Percentiles rank a stretch among this genome's conserved stretches.
Conservation (phyloP, 2,329 filamentous ascomycete species). For the Thelonectria rubi region DNA sequence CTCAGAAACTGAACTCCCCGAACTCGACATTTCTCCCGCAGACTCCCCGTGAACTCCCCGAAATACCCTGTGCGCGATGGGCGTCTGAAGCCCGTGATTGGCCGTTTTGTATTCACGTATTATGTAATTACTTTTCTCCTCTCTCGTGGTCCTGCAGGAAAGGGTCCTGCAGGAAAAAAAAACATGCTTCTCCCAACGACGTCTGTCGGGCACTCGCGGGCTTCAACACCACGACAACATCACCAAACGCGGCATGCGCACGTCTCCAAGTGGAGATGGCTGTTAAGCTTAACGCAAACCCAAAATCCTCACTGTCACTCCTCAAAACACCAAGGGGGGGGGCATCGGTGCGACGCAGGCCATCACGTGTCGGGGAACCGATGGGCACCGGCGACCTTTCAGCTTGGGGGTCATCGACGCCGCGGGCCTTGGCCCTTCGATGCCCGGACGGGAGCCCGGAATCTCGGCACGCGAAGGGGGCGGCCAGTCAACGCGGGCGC, state of each 20-base stretch:
- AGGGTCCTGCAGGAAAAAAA: too few species aligned
- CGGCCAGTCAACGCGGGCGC: constrained; percentile 5
- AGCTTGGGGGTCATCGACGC: constrained; percentile 1
- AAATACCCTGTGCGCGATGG: constrained; percentile 10
- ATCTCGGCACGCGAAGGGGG: constrained; percentile 20
- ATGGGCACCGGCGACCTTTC: constrained; percentile 2
- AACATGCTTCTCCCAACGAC: not conserved
- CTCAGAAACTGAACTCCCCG: not conserved
- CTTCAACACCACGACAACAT: constrained; percentile 3
- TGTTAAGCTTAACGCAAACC: constrained; percentile 26
- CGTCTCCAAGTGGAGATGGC: constrained; percentile 2
- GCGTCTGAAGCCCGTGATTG: not conserved
- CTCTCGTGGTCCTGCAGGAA: too few species aligned
- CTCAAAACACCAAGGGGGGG: not conserved
- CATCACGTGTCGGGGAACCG: constrained; percentile 17
- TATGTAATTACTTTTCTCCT: too few species aligned
- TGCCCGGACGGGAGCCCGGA: constrained; percentile 15
- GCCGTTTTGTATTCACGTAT: not conserved
- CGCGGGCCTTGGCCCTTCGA: constrained; percentile 1
- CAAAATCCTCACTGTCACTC: constrained; percentile 13
- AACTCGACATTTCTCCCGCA: not conserved
- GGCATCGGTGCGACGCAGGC: not conserved
- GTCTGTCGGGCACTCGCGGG: not conserved
- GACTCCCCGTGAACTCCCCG: constrained; percentile 24
- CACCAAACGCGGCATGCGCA: not conserved